phyloP scores from a whole-genome alignment of 345 rosid species.

The Acer saccharum region DNA sequence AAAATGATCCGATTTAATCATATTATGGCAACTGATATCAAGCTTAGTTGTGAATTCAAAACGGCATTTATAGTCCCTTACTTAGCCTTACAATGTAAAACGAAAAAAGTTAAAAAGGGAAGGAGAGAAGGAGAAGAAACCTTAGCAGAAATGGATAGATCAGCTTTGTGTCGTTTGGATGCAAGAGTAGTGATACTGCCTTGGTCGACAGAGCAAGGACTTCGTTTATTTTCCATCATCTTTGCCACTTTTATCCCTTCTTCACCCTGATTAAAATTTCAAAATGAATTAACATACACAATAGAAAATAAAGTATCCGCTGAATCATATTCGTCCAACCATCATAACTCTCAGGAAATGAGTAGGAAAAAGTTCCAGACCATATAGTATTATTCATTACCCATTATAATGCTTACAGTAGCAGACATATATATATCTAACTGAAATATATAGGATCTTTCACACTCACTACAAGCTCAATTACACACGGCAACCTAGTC shows the following conservation, averaged over 20 bases:
- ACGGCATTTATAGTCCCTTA: background rate
- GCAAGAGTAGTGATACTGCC: slow-evolving; percentile 50
- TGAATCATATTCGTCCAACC: background rate
- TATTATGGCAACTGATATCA: background rate
- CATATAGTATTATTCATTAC: no score
- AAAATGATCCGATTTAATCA: background rate
- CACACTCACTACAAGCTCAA: background rate
- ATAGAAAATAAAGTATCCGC: background rate
- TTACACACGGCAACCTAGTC: background rate
- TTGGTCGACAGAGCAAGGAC: slow-evolving; percentile 69
- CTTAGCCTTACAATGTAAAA: background rate
- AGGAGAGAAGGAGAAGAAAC: slow-evolving; percentile 32
- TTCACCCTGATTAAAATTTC: slow-evolving; percentile 36
- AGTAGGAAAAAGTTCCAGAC: background rate
- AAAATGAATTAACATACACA: slow-evolving; percentile 18
- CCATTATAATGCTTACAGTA: no score
- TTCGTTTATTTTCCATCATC: slow-evolving; percentile 86
- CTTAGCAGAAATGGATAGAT: slow-evolving; percentile 73
- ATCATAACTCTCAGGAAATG: slow-evolving; percentile 6
- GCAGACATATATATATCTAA: no score
- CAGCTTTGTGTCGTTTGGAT: slow-evolving; percentile 76
- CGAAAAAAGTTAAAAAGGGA: background rate
- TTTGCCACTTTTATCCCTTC: slow-evolving; percentile 36
- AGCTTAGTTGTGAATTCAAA: background rate
- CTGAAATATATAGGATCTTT: background rate